Percentiles rank a stretch among this genome's conserved stretches.
These are phyloP conservation scores for Tardiomyces depauwii DNA, from an alignment of 1,139 yeast species.

Conservation along the genomic window DNA sequence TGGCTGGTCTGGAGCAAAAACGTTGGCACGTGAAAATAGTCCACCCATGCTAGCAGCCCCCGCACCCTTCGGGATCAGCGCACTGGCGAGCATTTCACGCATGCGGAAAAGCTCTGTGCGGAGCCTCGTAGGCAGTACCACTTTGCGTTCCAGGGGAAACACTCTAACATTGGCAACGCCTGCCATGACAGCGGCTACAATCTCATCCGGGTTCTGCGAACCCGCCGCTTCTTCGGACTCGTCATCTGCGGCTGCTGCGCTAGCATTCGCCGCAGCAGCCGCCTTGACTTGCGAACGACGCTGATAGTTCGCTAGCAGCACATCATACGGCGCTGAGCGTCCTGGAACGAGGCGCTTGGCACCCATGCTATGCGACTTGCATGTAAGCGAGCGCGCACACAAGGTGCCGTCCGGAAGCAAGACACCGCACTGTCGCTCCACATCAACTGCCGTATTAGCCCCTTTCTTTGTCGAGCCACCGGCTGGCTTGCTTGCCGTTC, in stretches of 20 bases:
- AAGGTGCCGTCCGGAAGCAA: constrained; percentile 83
- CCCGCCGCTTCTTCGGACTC: constrained; percentile 5
- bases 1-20: constrained; percentile 22
- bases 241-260: constrained; percentile 13
- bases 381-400: constrained; percentile 90
- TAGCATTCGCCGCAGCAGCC: constrained; percentile 16
- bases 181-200: constrained; percentile 13
- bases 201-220: constrained; percentile 5
- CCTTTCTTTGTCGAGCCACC: neutral
- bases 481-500: neutral
- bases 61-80: constrained; percentile 6
- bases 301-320: constrained; percentile 78
- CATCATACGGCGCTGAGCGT: constrained; percentile 85
- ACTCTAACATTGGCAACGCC: constrained; percentile 3
- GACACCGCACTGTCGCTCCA: constrained; percentile 95
- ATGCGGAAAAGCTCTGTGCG: constrained; percentile 67
- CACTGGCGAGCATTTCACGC: constrained; percentile 36
- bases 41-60: constrained; percentile 12
- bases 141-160: constrained; percentile 68
- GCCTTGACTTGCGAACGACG: constrained; percentile 84
- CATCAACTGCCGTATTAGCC: constrained; percentile 48
- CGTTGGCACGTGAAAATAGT: constrained; percentile 25
- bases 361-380: constrained; percentile 98
- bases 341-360: constrained; percentile 94
- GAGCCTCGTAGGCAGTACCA: constrained; percentile 58